Percentiles rank a stretch among this genome's conserved stretches.
Conservation (phyloP, 257 asterid genomes). For the Rhazya stricta region DNA sequence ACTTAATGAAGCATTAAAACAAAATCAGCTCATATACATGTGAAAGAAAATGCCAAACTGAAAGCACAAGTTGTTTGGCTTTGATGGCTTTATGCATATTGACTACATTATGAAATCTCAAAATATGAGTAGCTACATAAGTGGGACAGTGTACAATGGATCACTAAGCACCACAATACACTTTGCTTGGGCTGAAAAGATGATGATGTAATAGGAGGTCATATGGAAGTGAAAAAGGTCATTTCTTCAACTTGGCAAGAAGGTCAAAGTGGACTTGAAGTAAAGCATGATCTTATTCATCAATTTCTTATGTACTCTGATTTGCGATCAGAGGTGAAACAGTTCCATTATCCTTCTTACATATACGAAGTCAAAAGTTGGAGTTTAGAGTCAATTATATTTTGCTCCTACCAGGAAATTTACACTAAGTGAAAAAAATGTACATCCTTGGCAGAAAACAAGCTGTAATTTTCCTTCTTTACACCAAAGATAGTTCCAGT, state of each 20-base stretch:
- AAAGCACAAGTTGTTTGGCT: background rate
- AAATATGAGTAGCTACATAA: background rate
- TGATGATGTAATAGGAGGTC: background rate
- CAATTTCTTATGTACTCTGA: background rate
- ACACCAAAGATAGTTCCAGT: background rate
- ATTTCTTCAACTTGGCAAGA: background rate
- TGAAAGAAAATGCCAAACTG: background rate
- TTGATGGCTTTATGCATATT: background rate
- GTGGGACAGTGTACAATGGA: background rate
- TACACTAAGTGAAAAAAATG: background rate
- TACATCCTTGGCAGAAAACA: background rate
- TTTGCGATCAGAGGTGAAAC: no score
- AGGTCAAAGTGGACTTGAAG: background rate
- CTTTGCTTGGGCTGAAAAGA: background rate
- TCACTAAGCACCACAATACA: background rate
- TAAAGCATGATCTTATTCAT: background rate
- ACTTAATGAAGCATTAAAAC: background rate
- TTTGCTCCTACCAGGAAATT: no score
- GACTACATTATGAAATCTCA: background rate
- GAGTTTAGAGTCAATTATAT: no score
- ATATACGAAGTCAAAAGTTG: no score
- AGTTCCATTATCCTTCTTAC: no score
- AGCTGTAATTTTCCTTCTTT: background rate
- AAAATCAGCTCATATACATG: background rate
- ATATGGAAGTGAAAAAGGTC: background rate